phyloP scores from a whole-genome alignment of 208 protist genomes.

The Wallacemonas sp. region DNA sequence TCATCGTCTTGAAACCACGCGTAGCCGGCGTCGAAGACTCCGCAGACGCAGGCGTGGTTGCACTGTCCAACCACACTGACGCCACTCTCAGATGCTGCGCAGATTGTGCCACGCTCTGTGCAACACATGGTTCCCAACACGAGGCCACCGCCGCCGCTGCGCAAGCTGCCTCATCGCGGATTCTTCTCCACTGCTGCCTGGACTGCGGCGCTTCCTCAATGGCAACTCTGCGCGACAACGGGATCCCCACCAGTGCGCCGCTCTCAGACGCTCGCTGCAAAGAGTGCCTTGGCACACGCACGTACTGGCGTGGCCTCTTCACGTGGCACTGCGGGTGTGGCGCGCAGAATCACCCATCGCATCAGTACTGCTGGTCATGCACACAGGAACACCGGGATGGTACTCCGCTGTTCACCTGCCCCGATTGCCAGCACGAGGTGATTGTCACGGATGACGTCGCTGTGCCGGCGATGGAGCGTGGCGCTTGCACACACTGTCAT shows the following conservation, averaged over 20 bases:
- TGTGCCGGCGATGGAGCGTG: slow-evolving; percentile 6
- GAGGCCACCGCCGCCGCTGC: no score
- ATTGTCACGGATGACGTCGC: neutral
- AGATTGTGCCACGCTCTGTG: no score
- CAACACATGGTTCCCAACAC: no score
- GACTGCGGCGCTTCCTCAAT: slow-evolving; percentile 5
- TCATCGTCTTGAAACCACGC: neutral
- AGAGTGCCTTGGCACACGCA: slow-evolving; percentile 6
- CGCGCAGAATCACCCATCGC: slow-evolving; percentile 34
- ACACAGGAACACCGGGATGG: slow-evolving; percentile 17
- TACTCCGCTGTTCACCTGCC: slow-evolving; percentile 4
- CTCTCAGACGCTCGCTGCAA: neutral
- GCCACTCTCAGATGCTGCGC: neutral
- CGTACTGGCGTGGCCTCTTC: slow-evolving; percentile 38
- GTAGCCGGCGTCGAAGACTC: no score
- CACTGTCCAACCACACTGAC: neutral
- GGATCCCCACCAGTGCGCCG: neutral
- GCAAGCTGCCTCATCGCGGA: neutral
- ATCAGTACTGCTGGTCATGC: slow-evolving; percentile 56
- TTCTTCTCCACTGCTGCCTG: slow-evolving; percentile 8
- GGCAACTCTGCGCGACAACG: neutral
- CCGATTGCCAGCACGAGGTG: neutral
- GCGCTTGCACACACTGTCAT: slow-evolving; percentile 25
- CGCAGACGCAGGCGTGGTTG: no score
- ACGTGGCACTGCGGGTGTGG: slow-evolving; percentile 78